Evolutionary conservation across 148 eudicot genomes (phyloP).

Genomic region (Rhododendron williamsianum): DNA sequence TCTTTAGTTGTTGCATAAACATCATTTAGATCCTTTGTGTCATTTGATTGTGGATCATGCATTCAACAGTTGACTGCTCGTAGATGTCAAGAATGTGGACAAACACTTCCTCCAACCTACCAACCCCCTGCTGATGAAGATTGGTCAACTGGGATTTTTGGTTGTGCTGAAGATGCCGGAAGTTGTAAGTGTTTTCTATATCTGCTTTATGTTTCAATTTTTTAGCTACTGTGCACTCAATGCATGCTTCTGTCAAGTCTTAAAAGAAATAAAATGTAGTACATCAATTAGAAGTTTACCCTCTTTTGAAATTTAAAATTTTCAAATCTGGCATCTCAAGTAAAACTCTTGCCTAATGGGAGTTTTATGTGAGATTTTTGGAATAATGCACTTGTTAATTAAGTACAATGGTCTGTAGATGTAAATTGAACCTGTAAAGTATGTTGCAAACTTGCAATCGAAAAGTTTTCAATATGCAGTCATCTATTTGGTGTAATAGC

Average conservation of each 20-base stretch:
- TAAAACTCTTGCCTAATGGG: neutral
- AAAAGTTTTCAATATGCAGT: neutral
- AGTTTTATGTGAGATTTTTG: neutral
- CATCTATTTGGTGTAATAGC: neutral
- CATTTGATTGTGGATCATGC: neutral
- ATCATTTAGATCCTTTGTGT: neutral
- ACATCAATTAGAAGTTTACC: neutral
- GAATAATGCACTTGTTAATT: neutral
- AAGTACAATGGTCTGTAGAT: neutral
- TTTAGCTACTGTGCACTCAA: neutral
- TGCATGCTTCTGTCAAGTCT: neutral
- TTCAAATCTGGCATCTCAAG: no score
- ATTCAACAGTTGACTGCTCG: conserved; percentile 25
- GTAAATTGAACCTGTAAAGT: neutral
- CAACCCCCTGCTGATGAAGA: conserved; percentile 45
- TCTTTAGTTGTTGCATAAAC: neutral
- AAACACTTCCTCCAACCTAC: conserved; percentile 32
- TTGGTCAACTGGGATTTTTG: conserved; percentile 48
- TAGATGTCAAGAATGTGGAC: conserved; percentile 44
- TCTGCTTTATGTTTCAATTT: neutral
- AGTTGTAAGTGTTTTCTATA: conserved; percentile 31
- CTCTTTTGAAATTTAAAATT: neutral
- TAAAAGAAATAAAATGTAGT: neutral
- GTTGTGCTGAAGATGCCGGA: conserved; percentile 37
- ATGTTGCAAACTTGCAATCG: neutral